Percentiles rank a stretch among this genome's conserved stretches.
phyloP scores from a whole-genome alignment of 371 early-diverging fungal species.

The Mucor indicus region DNA sequence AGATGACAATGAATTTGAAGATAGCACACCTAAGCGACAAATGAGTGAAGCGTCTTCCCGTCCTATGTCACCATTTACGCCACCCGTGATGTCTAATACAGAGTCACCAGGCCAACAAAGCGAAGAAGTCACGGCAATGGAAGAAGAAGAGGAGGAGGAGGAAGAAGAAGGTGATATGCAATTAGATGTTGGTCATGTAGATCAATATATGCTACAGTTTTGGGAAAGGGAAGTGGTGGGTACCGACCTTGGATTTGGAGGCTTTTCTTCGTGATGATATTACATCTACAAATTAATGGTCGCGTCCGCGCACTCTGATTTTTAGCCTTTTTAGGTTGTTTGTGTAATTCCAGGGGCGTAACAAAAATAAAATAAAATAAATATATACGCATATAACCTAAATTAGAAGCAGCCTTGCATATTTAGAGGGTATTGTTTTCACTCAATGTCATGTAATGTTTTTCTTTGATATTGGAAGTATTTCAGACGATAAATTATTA shows the following conservation, averaged over 20 bases:
- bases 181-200: conserved; percentile 59
- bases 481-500: too few species aligned
- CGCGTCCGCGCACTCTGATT: conserved; percentile 18
- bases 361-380: too few species aligned
- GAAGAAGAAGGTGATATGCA: conserved; percentile 33
- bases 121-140: conserved; percentile 4
- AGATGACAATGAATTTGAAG: conserved; percentile 65
- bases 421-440: too few species aligned
- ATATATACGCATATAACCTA: too few species aligned
- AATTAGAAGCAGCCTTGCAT: too few species aligned
- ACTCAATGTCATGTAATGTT: too few species aligned
- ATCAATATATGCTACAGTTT: conserved; percentile 70
- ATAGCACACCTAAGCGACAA: conserved; percentile 13
- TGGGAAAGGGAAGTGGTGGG: conserved; percentile 61
- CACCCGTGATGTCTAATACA: neutral
- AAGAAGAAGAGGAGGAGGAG: conserved; percentile 13
- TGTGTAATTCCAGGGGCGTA: neutral
- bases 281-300: neutral
- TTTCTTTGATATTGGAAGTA: too few species aligned
- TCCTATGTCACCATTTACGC: neutral
- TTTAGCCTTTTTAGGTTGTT: conserved; percentile 1
- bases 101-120: neutral
- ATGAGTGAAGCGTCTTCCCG: neutral
- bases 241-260: conserved; percentile 60
- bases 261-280: conserved; percentile 16